Evolutionary conservation across 108 stramenopile genomes (phyloP).

Genomic region (Asterionellopsis glacialis): DNA sequence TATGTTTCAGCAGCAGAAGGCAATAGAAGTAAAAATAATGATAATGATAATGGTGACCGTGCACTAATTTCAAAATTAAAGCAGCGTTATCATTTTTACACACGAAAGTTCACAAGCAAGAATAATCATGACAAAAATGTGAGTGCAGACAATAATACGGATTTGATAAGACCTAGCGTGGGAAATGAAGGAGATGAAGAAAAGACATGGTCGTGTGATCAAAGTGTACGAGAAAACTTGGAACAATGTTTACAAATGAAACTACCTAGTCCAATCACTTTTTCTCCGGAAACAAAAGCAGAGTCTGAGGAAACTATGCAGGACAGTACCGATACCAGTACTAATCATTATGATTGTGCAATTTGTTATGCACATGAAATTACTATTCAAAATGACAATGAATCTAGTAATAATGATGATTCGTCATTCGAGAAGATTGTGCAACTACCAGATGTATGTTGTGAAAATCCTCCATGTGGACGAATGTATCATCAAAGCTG

Average conservation of each 20-base stretch:
- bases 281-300: background rate
- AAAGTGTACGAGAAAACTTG: conserved; percentile 46
- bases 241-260: conserved; percentile 42
- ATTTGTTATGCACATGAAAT: conserved; percentile 68
- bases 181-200: too few relatives aligned
- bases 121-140: too few relatives aligned
- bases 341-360: conserved; percentile 46
- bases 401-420: background rate
- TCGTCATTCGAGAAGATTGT: conserved; percentile 10
- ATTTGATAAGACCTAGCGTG: too few relatives aligned
- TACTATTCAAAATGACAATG: conserved; percentile 17
- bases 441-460: conserved; percentile 49
- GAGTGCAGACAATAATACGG: too few relatives aligned
- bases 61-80: too few relatives aligned
- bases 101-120: too few relatives aligned
- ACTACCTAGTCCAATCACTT: conserved; percentile 52
- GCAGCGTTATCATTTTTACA: too few relatives aligned
- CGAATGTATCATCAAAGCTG: conserved; percentile 55
- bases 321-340: background rate
- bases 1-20: too few relatives aligned
- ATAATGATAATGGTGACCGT: too few relatives aligned
- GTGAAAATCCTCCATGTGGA: conserved; percentile 50
- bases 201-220: conserved; percentile 28
- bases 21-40: too few relatives aligned
- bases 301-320: conserved; percentile 9